A percentile compares a stretch with the other conserved stretches of the same genome.
Evolutionary conservation across 768 basidiomycete genomes (phyloP).

Genomic region (Phlebiopsis flavidoalba): DNA sequence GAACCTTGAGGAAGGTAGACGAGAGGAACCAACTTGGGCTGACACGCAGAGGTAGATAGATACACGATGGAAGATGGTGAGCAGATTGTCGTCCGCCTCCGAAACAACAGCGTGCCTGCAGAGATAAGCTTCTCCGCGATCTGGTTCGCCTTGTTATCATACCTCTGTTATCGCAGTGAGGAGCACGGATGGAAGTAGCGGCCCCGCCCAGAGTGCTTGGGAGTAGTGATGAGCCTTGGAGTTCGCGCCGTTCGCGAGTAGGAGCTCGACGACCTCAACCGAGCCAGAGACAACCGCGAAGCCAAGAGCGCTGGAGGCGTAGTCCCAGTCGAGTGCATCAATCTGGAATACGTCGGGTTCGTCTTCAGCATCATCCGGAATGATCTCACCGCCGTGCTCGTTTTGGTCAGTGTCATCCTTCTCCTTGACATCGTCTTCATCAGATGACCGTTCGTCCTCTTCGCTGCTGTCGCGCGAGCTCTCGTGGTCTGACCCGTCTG

Average conservation of each 20-base stretch:
- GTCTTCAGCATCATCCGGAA: slow-evolving; percentile 45
- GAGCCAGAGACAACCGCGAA: slow-evolving; percentile 48
- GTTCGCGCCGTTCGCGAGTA: slow-evolving; percentile 46
- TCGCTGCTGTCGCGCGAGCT: slow-evolving; percentile 15
- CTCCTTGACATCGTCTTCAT: slow-evolving; percentile 30
- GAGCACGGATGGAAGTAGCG: slow-evolving; percentile 21
- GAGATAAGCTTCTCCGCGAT: slow-evolving; percentile 26
- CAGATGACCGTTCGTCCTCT: slow-evolving; percentile 19
- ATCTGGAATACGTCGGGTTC: slow-evolving; percentile 53
- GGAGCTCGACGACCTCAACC: slow-evolving; percentile 36
- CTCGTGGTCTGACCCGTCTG: slow-evolving; percentile 11
- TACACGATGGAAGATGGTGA: slow-evolving; percentile 29
- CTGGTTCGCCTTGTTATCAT: slow-evolving; percentile 17
- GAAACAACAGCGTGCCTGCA: slow-evolving; percentile 24
- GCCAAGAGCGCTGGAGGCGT: slow-evolving; percentile 44
- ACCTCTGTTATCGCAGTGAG: slow-evolving; percentile 21
- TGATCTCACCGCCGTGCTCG: slow-evolving; percentile 26
- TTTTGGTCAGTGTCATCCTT: slow-evolving; percentile 23
- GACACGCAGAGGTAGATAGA: slow-evolving; percentile 15
- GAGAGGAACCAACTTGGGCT: slow-evolving; percentile 23
- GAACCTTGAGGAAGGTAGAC: slow-evolving; percentile 18
- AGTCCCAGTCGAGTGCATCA: slow-evolving; percentile 54
- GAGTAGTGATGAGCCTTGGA: slow-evolving; percentile 10
- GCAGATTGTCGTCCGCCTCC: slow-evolving; percentile 22
- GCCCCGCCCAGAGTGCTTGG: neutral